Conservation (phyloP, 345 rosid genomes). For the Zanthoxylum bungeanum region DNA sequence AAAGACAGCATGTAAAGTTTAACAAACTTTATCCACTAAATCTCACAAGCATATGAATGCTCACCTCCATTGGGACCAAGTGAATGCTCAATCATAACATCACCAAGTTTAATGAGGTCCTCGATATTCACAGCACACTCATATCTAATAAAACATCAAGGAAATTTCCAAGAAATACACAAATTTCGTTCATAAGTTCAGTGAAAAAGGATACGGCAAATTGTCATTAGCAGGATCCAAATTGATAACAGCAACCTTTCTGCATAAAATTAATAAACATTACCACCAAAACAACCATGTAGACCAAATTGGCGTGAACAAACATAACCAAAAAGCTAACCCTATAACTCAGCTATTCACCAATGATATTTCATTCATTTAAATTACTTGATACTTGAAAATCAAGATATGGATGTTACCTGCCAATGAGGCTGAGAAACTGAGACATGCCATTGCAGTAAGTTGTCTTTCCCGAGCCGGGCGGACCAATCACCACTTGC, state of each 20-base stretch:
- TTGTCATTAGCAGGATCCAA: constrained; percentile 93
- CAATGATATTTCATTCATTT: no score
- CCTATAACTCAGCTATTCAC: neutral
- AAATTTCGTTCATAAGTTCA: neutral
- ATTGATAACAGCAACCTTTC: constrained; percentile 89
- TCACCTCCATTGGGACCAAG: constrained; percentile 98
- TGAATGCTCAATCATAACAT: constrained; percentile 77
- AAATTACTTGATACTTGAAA: neutral
- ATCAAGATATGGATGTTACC: constrained; percentile 33
- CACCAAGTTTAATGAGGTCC: constrained; percentile 74
- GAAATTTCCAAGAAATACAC: constrained; percentile 8
- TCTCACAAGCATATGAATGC: neutral
- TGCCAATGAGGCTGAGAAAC: constrained; percentile 80
- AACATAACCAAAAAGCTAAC: neutral
- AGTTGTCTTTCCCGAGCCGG: constrained; percentile 97
- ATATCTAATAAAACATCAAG: constrained; percentile 59
- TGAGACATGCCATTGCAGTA: constrained; percentile 99
- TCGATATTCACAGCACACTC: constrained; percentile 85
- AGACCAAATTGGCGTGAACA: neutral
- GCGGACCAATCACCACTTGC: constrained; percentile 93
- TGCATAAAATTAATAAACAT: constrained; percentile 21
- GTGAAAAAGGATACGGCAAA: constrained; percentile 66
- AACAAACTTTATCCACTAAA: neutral
- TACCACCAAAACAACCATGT: neutral
- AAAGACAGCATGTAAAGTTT: neutral